phyloP scores from a whole-genome alignment of 2,329 filamentous ascomycete species.

The Metarhizium humberi region DNA sequence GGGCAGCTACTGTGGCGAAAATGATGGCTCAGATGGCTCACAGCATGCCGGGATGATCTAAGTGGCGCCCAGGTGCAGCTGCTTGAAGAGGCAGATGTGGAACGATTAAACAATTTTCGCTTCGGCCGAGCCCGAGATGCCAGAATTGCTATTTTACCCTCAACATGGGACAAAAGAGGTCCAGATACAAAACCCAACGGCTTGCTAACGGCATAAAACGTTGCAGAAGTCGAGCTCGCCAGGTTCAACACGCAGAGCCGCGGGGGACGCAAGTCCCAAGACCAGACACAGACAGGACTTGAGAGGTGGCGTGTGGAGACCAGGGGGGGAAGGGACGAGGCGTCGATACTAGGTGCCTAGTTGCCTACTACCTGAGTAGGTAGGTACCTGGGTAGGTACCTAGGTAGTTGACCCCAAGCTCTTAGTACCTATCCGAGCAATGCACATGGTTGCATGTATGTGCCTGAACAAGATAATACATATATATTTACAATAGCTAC shows the following conservation, averaged over 20 bases:
- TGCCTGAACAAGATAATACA: too few species aligned
- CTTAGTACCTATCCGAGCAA: too few species aligned
- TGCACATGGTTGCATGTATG: too few species aligned
- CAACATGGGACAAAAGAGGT: background rate
- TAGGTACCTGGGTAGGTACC: too few species aligned
- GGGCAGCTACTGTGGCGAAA: slow-evolving; percentile 3
- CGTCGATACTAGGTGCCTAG: too few species aligned
- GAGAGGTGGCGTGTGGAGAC: background rate
- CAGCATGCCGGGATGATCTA: slow-evolving; percentile 5
- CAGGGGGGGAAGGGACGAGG: background rate
- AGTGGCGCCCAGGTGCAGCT: slow-evolving; percentile 2
- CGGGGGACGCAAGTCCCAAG: background rate
- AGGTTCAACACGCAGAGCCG: background rate
- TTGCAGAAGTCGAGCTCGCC: background rate
- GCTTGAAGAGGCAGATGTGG: background rate
- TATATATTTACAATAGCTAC: too few species aligned
- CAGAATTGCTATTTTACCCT: background rate
- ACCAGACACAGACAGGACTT: background rate
- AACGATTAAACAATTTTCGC: background rate
- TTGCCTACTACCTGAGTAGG: too few species aligned
- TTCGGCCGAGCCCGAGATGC: background rate
- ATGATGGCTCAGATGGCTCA: background rate
- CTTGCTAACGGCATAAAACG: background rate
- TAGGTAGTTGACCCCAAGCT: too few species aligned
- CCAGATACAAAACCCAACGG: background rate